Evolutionary conservation across 139 green algal species (phyloP).

Genomic region (Medakamo hakoo): DNA sequence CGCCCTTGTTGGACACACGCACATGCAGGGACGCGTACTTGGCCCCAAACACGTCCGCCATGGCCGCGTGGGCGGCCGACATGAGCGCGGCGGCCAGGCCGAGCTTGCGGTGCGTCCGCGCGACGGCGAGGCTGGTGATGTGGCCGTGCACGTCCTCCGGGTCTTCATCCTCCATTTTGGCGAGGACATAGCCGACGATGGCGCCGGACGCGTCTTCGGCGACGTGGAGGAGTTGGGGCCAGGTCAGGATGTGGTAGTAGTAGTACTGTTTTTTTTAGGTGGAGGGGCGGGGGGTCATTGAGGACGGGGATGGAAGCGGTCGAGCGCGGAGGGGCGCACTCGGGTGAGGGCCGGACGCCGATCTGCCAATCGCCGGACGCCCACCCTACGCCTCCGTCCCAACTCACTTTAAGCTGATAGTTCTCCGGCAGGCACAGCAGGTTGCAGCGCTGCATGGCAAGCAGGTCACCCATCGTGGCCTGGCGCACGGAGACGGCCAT

Average conservation of each 20-base stretch:
- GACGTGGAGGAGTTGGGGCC: constrained; percentile 94
- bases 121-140: constrained; percentile 94
- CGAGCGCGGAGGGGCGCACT: not conserved
- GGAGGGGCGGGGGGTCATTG: not conserved
- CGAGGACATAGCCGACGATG: constrained; percentile 97
- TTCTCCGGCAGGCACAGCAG: constrained; percentile 95
- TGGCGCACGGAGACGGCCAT: constrained; percentile 70
- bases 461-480: constrained; percentile 76
- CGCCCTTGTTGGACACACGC: constrained; percentile 83
- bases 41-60: constrained; percentile 87
- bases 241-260: constrained; percentile 96
- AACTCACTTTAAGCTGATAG: constrained; percentile 87
- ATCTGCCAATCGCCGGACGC: not conserved
- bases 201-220: constrained; percentile 90
- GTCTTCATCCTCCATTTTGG: constrained; percentile 96
- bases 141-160: constrained; percentile 70
- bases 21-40: constrained; percentile 93
- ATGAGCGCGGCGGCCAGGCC: constrained; percentile 92
- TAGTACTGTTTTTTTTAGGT: constrained; percentile 81
- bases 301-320: too few species aligned
- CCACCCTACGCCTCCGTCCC: not conserved
- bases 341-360: too few species aligned
- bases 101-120: constrained; percentile 87
- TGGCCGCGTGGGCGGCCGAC: constrained; percentile 71
- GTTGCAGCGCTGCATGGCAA: constrained; percentile 95